phyloP scores from a whole-genome alignment of 1,284 basidiomycete genomes.

The Ceratobasidium sp. region DNA sequence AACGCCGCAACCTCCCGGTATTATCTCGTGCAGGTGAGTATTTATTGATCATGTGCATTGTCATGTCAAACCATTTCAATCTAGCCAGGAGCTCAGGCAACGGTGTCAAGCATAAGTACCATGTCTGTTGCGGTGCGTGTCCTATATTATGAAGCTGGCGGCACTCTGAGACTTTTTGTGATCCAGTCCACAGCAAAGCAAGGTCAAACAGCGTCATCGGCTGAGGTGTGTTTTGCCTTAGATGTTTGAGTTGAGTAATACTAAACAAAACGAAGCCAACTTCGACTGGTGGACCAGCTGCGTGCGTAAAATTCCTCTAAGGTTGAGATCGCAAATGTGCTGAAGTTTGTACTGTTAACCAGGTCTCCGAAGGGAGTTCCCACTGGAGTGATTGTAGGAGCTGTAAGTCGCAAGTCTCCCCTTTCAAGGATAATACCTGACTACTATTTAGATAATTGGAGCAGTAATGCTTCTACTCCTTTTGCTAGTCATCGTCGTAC shows the following conservation, averaged over 20 bases:
- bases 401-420: not conserved
- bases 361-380: constrained; percentile 5
- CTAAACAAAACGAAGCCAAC: not conserved
- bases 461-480: not conserved
- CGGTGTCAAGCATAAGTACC: constrained; percentile 21
- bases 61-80: not conserved
- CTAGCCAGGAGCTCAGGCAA: constrained; percentile 19
- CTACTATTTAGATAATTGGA: constrained; percentile 17
- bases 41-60: not conserved
- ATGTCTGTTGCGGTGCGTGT: constrained; percentile 13
- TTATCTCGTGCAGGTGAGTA: constrained; percentile 10
- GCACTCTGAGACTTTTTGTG: constrained; percentile 2
- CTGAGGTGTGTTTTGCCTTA: not conserved
- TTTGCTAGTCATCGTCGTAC: not conserved
- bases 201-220: not conserved
- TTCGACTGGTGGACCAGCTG: not conserved
- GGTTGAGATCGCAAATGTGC: not conserved
- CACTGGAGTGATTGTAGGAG: constrained; percentile 12
- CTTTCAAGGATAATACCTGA: not conserved
- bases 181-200: constrained; percentile 8
- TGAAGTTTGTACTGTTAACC: too few relatives aligned
- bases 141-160: not conserved
- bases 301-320: not conserved
- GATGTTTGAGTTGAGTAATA: not conserved
- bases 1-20: constrained; percentile 9